Evolutionary conservation across 768 basidiomycete species (phyloP), one percentile per base, ranked within the genome.

Genomic region (Filobasidium floriforme): DNA sequence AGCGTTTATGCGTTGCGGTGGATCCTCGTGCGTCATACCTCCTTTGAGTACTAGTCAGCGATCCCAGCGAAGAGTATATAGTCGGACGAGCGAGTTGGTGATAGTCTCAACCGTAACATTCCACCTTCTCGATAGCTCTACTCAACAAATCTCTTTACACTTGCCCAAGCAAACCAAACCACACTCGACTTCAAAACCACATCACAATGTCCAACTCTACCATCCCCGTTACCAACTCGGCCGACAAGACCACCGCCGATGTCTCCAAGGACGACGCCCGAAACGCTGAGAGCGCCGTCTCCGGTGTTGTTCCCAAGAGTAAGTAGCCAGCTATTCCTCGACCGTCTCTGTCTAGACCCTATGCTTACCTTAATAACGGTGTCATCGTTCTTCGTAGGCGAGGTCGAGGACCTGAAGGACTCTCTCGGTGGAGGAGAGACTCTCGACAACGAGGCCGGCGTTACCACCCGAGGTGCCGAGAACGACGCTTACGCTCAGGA

Each of bases 321-420:
- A 28, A 7, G 6, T 28, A 19, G 7, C 54, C 14, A 11, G 19
- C 52, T 9, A 10, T 26, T n/a, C n/a, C n/a, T n/a, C n/a, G n/a
- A n/a, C n/a, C n/a, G n/a, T n/a, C n/a, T n/a, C n/a, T n/a, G n/a
- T n/a, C n/a, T n/a, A n/a, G n/a, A n/a, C n/a, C n/a, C n/a, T n/a
- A n/a, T n/a, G n/a, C n/a, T n/a, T n/a, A n/a, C n/a, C n/a, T n/a
- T n/a, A n/a, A n/a, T n/a, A n/a, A n/a, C n/a, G n/a, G n/a, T n/a
- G n/a, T n/a, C n/a, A n/a, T n/a, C 54, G 26, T 32, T 24, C 54
- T 19, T 60, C 40, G 41, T 68, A 78, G 77, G 75, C 40, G 77
- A 78, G 64, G 75, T 74, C 28, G 70, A 71, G 11, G 75, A 70
- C 46, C 66, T 78, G 62, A 76, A 78, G 63, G 77, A 78, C 63